Evolutionary conservation across 305 asterid genomes (phyloP), one percentile per base, ranked within the genome.

Genomic region (Lippia alba): DNA sequence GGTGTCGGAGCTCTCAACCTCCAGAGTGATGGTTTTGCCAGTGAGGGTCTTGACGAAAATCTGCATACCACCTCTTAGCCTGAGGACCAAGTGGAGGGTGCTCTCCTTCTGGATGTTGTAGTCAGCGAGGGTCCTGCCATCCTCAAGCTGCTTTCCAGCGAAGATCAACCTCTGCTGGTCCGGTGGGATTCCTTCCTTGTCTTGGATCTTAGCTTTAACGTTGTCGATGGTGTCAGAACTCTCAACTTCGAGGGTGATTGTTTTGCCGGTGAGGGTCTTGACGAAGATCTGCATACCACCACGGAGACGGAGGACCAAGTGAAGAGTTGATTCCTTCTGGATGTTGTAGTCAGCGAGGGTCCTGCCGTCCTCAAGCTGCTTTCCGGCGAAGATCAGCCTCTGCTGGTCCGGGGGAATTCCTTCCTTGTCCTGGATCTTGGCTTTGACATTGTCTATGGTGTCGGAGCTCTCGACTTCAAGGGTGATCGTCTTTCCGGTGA

Each of bases 261-360:
- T 84, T 54, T 84, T 84, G 0, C 89, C 89, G 0, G 86, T 81
- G 0, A 84, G 68, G 5, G 89, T 84, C 49, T 84, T 84, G 0
- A 84, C 89, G 4, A 81, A 84, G 15, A 84, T 84, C 62, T 84
- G 86, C 89, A 84, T 83, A 9, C 87, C 87, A 5, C 87, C 87
- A n/a, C 87, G 64, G 0, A 80, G 80, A 9, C 87, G 44, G 6
- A 83, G 75, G 1, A 80, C 85, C 80, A 80, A 41, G 33, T 80
- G 85, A 0, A 80, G 75, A 3, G 87, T 80, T 0, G 74, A 46
- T 55, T 80, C 87, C 73, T 80, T 83, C 78, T 80, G 85, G 50
- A 83, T 78, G 49, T 80, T 82, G 74, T 80, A 83, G 17, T 83
- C 87, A 0, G 87, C 85, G 0, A 80, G 70, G 0, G 88, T 83